Evolutionary conservation across 2,329 filamentous ascomycete genomes (phyloP).

Genomic region (Penicillium fuscoglaucum): DNA sequence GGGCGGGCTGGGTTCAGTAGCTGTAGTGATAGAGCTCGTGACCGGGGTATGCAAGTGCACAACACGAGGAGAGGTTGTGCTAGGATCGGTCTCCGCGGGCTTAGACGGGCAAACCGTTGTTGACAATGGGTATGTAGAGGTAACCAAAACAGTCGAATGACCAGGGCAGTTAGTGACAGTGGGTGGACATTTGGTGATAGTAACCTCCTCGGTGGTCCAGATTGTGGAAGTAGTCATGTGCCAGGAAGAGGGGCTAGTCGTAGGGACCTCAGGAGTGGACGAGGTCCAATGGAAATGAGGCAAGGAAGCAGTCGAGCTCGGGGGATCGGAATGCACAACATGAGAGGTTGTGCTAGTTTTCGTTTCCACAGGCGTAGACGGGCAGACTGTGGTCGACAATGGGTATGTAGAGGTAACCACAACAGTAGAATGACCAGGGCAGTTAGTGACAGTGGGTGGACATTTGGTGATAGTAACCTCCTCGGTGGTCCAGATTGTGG

Average conservation of each 20-base stretch:
- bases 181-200: slow-evolving; percentile 40
- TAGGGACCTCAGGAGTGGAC: not conserved
- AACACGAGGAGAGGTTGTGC: not conserved
- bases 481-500: slow-evolving; percentile 34
- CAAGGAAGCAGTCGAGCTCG: not conserved
- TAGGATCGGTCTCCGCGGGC: not conserved
- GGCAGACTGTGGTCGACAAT: slow-evolving; percentile 60
- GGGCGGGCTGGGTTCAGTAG: slow-evolving; percentile 14
- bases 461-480: slow-evolving; percentile 39
- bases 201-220: slow-evolving; percentile 32
- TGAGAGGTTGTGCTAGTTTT: not conserved
- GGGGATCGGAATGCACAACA: not conserved
- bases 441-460: slow-evolving; percentile 44
- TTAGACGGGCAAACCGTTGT: slow-evolving; percentile 57
- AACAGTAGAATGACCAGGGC: slow-evolving; percentile 51
- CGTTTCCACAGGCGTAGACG: slow-evolving; percentile 10
- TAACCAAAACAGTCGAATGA: slow-evolving; percentile 49
- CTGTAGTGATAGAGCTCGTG: not conserved
- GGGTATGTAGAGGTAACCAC: slow-evolving; percentile 55
- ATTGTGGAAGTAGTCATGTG: slow-evolving; percentile 31
- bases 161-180: slow-evolving; percentile 51
- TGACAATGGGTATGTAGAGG: slow-evolving; percentile 54
- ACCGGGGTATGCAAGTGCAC: not conserved
- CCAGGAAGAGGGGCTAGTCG: too few species aligned
- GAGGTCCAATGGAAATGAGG: not conserved